Conservation (phyloP, 2,329 filamentous ascomycete species). For the Colletotrichum euphorbiae region DNA sequence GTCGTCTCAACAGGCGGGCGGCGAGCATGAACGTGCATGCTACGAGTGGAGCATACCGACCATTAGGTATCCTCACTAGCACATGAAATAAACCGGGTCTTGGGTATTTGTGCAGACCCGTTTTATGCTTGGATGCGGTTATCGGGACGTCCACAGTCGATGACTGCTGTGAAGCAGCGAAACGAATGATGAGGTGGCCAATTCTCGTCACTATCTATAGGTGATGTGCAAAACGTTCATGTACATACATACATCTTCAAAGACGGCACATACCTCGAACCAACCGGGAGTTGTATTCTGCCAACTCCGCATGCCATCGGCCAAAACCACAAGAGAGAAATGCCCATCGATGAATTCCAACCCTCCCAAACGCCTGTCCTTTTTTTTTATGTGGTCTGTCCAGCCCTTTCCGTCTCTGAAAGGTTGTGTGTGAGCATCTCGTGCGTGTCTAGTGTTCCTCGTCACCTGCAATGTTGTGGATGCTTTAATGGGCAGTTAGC, state of each 20-base stretch:
- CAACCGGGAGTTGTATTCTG: neutral
- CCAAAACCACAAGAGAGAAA: neutral
- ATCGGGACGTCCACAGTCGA: neutral
- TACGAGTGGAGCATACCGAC: neutral
- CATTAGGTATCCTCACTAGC: neutral
- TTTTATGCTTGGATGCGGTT: conserved; percentile 9
- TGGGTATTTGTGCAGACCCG: conserved; percentile 15
- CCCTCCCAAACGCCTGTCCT: conserved; percentile 22
- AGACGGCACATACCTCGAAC: neutral
- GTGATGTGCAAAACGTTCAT: conserved; percentile 8
- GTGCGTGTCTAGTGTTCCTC: conserved; percentile 26
- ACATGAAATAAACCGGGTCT: conserved; percentile 19
- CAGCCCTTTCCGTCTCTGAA: neutral
- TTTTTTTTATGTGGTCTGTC: conserved; percentile 17
- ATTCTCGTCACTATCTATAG: conserved; percentile 4
- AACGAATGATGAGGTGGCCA: neutral
- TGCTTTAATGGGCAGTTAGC: conserved; percentile 2
- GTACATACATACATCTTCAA: neutral
- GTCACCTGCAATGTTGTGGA: conserved; percentile 28
- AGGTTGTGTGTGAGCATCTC: conserved; percentile 7
- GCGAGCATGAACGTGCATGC: neutral
- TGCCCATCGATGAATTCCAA: conserved; percentile 11
- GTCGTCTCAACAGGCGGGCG: neutral
- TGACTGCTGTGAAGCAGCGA: neutral
- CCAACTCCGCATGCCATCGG: neutral